phyloP scores from a whole-genome alignment of 2,329 filamentous ascomycete species.

The Phaeoacremonium minimum region DNA sequence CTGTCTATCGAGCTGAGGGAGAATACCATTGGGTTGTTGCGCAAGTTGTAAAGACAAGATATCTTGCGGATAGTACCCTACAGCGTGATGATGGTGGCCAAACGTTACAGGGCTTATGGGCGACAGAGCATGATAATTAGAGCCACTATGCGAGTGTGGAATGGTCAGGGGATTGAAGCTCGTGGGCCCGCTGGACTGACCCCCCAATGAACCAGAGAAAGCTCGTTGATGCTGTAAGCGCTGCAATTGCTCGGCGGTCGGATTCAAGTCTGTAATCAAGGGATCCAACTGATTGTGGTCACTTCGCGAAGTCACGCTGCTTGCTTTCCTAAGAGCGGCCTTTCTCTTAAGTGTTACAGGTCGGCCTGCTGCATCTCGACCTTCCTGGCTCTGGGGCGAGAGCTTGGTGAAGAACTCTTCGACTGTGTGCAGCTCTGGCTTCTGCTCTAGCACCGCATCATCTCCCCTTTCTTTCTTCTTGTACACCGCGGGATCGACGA shows the following conservation, averaged over 20 bases:
- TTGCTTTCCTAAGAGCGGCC: constrained; percentile 30
- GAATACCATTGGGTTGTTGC: constrained; percentile 39
- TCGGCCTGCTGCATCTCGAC: constrained; percentile 12
- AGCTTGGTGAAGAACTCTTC: constrained; percentile 89
- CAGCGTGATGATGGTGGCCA: constrained; percentile 24
- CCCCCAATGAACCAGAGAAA: constrained; percentile 31
- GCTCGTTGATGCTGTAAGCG: constrained; percentile 33
- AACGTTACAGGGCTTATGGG: constrained; percentile 48
- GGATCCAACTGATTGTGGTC: constrained; percentile 32
- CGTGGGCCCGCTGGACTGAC: constrained; percentile 33
- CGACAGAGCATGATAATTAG: constrained; percentile 42
- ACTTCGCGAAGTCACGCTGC: constrained; percentile 20
- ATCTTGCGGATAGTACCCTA: constrained; percentile 44
- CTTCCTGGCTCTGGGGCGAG: constrained; percentile 53
- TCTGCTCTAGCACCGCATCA: constrained; percentile 86
- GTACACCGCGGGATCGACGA: constrained; percentile 66
- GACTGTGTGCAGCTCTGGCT: constrained; percentile 85
- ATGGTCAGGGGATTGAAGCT: constrained; percentile 36
- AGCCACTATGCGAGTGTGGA: constrained; percentile 32
- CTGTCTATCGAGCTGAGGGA: constrained; percentile 71
- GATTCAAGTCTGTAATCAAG: constrained; percentile 28
- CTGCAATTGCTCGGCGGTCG: constrained; percentile 22
- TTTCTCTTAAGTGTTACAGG: constrained; percentile 28
- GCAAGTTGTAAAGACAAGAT: constrained; percentile 49
- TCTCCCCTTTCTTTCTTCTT: constrained; percentile 72